Base-by-base conservation (phyloP, 768 basidiomycete genomes). In the Leccinum aurantiacum region DNA sequence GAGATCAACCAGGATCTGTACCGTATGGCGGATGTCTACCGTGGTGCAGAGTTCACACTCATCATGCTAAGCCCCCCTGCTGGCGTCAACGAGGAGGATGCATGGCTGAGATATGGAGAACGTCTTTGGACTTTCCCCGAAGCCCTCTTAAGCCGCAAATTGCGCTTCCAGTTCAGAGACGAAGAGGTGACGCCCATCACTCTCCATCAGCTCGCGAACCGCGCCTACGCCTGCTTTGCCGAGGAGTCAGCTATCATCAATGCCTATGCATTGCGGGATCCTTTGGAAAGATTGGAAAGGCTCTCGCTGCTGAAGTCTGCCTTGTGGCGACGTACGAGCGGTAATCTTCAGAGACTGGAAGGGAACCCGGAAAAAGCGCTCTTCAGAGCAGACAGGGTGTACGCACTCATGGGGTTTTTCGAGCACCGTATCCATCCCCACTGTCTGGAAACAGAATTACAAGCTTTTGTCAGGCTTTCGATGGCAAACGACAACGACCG, bases 321-420 rank as follows among this genome's bases (percentile, higher is more conserved):
- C 25, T 48, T 70, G 24, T 72, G 71, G 71, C 57, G 59, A 27
- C 57, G 69, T 38, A 66, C 15, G 37, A 68, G 63, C 17, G 9
- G 44, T 0, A n/a, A 4, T 6, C 17, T 57, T 0, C 22, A 56
- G 24, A 27, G 2, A 11, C 48, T 59, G 15, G 37, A 6, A 41
- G 15, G 6, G 15, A n/a, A 29, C 3, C 44, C 31, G 33, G 46
- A n/a, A 1, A 35, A 25, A 22, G 17, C 4, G 7, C 5, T 29
- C 52, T 64, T 60, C 56, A 51, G 44, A 44, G 61, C 65, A 44
- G 70, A 69, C 25, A 71, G 58, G 29, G 69, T 72, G n/a, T 71
- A 69, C 8, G 61, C 69, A 10, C 61, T 72, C 1, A 69, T 68
- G 71, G 63, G 64, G 2, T 69, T 73, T 48, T 70, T 72, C 22